phyloP scores from a whole-genome alignment of 352 stramenopile species.

The Phytophthora citrophthora region DNA sequence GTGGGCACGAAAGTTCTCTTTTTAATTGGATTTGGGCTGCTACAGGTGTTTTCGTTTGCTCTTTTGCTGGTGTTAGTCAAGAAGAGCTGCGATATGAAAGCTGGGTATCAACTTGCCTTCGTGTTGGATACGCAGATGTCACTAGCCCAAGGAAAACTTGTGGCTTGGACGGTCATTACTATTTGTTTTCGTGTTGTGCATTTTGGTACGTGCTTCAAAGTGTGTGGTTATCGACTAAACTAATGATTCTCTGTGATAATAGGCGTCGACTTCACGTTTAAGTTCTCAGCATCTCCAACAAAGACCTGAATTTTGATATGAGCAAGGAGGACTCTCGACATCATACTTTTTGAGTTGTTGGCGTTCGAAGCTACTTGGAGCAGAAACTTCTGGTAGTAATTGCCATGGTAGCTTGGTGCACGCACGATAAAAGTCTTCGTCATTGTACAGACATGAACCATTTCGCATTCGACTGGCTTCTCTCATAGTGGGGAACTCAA shows the following conservation, averaged over 20 bases:
- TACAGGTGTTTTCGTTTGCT: constrained; percentile 26
- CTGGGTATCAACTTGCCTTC: constrained; percentile 26
- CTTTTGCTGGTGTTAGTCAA: constrained; percentile 16
- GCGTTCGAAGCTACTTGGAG: too few species aligned
- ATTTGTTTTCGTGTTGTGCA: constrained; percentile 8
- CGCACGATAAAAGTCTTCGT: too few species aligned
- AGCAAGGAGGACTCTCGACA: too few species aligned
- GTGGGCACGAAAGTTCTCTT: constrained; percentile 4
- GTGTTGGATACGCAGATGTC: constrained; percentile 30
- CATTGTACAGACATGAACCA: too few species aligned
- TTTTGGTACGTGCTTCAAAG: constrained; percentile 4
- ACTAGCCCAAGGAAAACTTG: constrained; percentile 16
- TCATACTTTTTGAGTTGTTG: too few species aligned
- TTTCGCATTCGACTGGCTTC: too few species aligned
- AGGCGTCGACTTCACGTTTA: constrained; percentile 3
- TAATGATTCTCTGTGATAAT: not conserved
- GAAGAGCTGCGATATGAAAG: constrained; percentile 10
- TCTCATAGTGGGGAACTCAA: too few species aligned
- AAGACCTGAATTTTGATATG: too few species aligned
- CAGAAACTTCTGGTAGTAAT: too few species aligned
- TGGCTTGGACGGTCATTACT: constrained; percentile 5
- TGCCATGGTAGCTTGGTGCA: too few species aligned
- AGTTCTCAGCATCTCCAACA: not conserved
- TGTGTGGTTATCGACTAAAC: not conserved
- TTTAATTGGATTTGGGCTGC: constrained; percentile 13